Conservation (phyloP, 306 rosid species). For the Cicer bijugum region DNA sequence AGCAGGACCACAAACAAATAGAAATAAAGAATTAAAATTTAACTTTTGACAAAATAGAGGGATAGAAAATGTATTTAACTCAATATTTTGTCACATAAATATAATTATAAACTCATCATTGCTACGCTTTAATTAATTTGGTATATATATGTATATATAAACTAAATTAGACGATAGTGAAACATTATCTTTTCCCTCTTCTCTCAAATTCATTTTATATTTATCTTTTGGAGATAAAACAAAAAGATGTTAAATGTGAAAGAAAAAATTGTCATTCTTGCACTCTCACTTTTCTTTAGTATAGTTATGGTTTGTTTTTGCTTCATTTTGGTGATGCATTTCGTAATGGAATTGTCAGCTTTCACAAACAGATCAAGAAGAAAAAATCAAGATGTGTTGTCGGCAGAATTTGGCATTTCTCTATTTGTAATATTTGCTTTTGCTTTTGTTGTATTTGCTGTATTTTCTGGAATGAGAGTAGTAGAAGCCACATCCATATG, state of each 20-base stretch:
- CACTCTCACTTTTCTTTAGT: slow-evolving; percentile 45
- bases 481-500: slow-evolving; percentile 1
- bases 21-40: no score
- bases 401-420: slow-evolving; percentile 49
- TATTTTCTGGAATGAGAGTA: slow-evolving; percentile 43
- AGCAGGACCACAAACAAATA: no score
- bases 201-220: not conserved
- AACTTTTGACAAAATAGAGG: no score
- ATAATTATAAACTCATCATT: not conserved
- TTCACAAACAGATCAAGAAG: slow-evolving; percentile 1
- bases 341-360: slow-evolving; percentile 36
- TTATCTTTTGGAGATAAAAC: not conserved
- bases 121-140: not conserved
- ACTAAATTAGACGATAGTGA: not conserved
- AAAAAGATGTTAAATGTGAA: slow-evolving; percentile 41
- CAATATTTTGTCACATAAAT: not conserved
- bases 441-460: slow-evolving; percentile 47
- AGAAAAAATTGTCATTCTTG: slow-evolving; percentile 41
- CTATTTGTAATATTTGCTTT: slow-evolving; percentile 45
- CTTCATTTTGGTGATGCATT: slow-evolving; percentile 44
- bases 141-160: not conserved
- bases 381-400: slow-evolving; percentile 41
- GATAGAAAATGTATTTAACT: no score
- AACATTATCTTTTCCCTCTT: not conserved
- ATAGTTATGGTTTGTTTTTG: slow-evolving; percentile 50